Base-by-base conservation (phyloP, 2,329 filamentous ascomycete species). In the Talaromyces pinophilus region DNA sequence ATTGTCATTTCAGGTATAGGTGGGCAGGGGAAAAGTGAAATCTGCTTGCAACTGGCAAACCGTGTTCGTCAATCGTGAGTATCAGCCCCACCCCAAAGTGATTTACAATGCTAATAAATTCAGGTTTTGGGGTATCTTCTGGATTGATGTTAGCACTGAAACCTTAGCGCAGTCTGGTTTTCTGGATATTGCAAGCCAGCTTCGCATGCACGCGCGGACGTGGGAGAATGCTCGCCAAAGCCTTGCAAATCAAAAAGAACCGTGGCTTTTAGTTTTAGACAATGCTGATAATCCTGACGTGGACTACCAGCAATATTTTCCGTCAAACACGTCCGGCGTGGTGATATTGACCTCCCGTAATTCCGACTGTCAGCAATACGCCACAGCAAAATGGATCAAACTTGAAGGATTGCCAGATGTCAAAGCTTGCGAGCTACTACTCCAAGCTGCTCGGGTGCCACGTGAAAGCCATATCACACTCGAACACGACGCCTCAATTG, bases 71-170 rank as follows among this genome's bases (percentile, higher is more conserved):
- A 50, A 19, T 19, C 19, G 19, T 19, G 19, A 19, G 19, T 19
- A 19, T 19, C 19, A 19, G 1, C 19, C 19, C 19, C 19, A 19
- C 19, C 19, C 19, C 19, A 19, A 19, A 19, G 19, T 19, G 19
- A 19, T 19, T 19, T 19, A 19, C 19, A 19, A 19, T 19, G 19
- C 19, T 19, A 19, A 19, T 19, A 19, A 19, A 19, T 19, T 19
- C 10, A 62, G 59, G 1, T 50, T 62, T 33, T 50, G 59, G 59
- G 59, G 59, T 19, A 25, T 62, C 19, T 62, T 62, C 13, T 62
- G 59, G 59, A 28, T 50, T n/a, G 59, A 62, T 50, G 59, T 62
- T 2, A 62, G 40, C 44, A 62, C 42, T 46, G 1, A 15, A 5
- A 2, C 42, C 11, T 22, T 38, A 13, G 59, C 42, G 8, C 22